Base-by-base conservation (phyloP, 164 flowering plant species). In the Vitis labrusca region DNA sequence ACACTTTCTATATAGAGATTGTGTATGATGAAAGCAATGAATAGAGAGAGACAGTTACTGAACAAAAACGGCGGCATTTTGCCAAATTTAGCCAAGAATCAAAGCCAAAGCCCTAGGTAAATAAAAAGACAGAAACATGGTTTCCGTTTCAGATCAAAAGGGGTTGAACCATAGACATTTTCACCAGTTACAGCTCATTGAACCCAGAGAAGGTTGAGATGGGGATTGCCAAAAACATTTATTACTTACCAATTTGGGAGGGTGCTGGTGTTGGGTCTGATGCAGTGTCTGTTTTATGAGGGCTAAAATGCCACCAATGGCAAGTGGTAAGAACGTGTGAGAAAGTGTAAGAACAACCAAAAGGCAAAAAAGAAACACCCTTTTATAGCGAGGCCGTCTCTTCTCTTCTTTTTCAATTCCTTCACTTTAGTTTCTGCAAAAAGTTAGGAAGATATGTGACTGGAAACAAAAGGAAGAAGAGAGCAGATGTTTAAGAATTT, bases 21-120 rank as follows among this genome's bases (percentile, higher is more conserved):
- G 61, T 64, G 67, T 47, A 12, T 30, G 3, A 13, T 5, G 16
- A 19, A 27, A 1, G 62, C n/a, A 3, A 10, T 16, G 13, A 9
- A 19, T 49, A 37, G 44, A 56, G 61, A 64, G 61, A 16, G 71
- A 59, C 61, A 29, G 23, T 29, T 48, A 37, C 4, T 2, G 29
- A 48, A 8, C 15, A 48, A 49, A 56, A 63, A 23, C 17, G 69
- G 71, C 66, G 70, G 67, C 63, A 69, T 66, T 51, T 74, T 77
- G 65, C 76, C 69, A 72, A 72, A 73, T 69, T 75, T 73, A 76
- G 78, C 56, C 63, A 58, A 61, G 67, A 52, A 70, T 63, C 27
- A 12, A 16, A 49, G 12, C n/a, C 5, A 1, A 73, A 73, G 70
- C 73, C 76, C 73, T 71, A 76, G 49, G 3, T 15, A 15, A 32